phyloP scores from a whole-genome alignment of 2,329 filamentous ascomycete genomes.

The Chlorencoelia australis region DNA sequence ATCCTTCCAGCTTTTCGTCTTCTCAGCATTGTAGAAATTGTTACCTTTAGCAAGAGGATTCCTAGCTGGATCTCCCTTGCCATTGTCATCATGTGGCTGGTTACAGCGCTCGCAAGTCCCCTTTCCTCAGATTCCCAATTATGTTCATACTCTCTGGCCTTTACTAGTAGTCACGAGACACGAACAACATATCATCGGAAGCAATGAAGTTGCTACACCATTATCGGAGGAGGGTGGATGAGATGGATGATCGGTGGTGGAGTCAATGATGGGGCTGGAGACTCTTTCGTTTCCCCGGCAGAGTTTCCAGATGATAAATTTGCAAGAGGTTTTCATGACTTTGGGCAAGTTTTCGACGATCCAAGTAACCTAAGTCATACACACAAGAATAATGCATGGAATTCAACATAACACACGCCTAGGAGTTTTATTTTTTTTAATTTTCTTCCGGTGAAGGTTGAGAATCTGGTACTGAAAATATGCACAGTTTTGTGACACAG shows the following conservation, averaged over 20 bases:
- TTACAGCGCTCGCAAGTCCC: slow-evolving; percentile 17
- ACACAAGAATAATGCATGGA: slow-evolving; percentile 26
- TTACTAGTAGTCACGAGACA: slow-evolving; percentile 19
- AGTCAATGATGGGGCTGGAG: slow-evolving; percentile 15
- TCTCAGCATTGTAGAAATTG: slow-evolving; percentile 56
- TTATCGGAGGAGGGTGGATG: slow-evolving; percentile 7
- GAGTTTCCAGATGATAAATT: slow-evolving; percentile 9
- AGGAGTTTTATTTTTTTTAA: too few species aligned
- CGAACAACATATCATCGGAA: slow-evolving; percentile 16
- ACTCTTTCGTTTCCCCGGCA: slow-evolving; percentile 12
- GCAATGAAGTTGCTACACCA: slow-evolving; percentile 17
- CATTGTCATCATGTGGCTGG: slow-evolving; percentile 24
- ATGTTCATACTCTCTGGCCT: slow-evolving; percentile 15
- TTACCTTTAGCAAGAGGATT: slow-evolving; percentile 18
- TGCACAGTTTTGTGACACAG: too few species aligned
- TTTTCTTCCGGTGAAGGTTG: too few species aligned
- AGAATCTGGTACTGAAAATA: too few species aligned
- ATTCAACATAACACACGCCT: slow-evolving; percentile 18
- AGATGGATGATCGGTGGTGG: slow-evolving; percentile 9
- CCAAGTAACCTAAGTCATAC: slow-evolving; percentile 22
- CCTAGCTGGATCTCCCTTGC: slow-evolving; percentile 24
- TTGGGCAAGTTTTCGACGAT: slow-evolving; percentile 19
- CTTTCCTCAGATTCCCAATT: slow-evolving; percentile 16
- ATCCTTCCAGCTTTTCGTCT: slow-evolving; percentile 56
- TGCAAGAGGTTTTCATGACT: slow-evolving; percentile 11